Evolutionary conservation across 768 basidiomycete species (phyloP), one percentile per base, ranked within the genome.

Genomic region (Tulasnella sp.): DNA sequence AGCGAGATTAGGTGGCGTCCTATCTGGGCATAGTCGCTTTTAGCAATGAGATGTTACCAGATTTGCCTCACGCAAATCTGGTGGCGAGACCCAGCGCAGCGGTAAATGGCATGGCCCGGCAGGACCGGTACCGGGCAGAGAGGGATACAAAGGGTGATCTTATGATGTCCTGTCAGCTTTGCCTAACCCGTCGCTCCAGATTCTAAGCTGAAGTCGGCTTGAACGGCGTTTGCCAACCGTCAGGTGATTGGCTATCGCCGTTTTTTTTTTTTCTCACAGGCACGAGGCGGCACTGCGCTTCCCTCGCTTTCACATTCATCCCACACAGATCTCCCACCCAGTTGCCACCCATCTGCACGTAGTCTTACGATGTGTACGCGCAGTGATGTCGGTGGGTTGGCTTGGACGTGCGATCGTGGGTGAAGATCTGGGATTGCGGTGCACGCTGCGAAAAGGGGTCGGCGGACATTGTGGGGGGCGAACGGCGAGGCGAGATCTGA

Each of bases 21-120:
- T 67, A 67, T 67, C 61, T 67, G 61, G 61, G 61, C 61, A 67
- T 67, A 67, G 61, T 35, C 29, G 61, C 61, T 29, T 26, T 26
- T 35, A 16, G 61, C 5, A 67, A 67, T 16, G 61, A 29, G 5
- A 23, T 35, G 61, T 26, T 67, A 29, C 61, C 61, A 67, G 61
- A 67, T 67, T 67, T 67, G 61, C 61, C 61, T 35, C 61, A 18
- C 61, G 61, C 61, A 26, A 67, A 67, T 67, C 61, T 67, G 61
- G 61, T 67, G 61, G 61, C 61, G 23, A 67, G 16, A 35, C 32
- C 61, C 61, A 15, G 13, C 23, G 29, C 1, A 29, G 29, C 11
- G 61, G 61, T 67, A 67, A 67, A 13, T 15, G 2, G n/a, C 11
- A 1, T 15, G n/a, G 4, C 55, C 55, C 61, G 61, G 29, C 29